A percentile compares a stretch with the other conserved stretches of the same genome.
Conservation (phyloP, 352 stramenopile species). For the Phytophthora pluvialis region DNA sequence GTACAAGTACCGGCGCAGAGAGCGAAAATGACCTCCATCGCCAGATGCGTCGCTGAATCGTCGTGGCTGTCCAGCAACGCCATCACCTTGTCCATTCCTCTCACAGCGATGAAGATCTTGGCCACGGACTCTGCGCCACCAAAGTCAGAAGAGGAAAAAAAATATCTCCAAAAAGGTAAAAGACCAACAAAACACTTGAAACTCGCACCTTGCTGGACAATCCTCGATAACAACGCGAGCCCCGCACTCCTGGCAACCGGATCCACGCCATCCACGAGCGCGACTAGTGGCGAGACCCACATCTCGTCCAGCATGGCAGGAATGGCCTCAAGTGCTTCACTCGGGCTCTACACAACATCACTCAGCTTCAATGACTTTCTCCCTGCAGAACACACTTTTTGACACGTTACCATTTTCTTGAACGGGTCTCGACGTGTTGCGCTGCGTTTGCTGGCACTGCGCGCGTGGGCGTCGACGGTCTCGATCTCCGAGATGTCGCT, state of each 20-base stretch:
- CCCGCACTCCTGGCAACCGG: conserved; percentile 50
- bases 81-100: conserved; percentile 61
- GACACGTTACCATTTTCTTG: conserved; percentile 29
- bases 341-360: conserved; percentile 36
- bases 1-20: conserved; percentile 58
- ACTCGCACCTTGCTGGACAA: conserved; percentile 49
- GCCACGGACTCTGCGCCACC: conserved; percentile 42
- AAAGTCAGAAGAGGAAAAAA: background rate
- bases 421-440: conserved; percentile 25
- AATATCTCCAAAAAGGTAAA: too few relatives aligned
- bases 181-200: background rate
- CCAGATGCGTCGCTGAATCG: conserved; percentile 46
- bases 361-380: background rate
- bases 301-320: conserved; percentile 65
- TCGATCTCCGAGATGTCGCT: conserved; percentile 2
- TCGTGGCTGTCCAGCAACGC: conserved; percentile 39
- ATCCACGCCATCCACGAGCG: conserved; percentile 60
- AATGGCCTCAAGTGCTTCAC: conserved; percentile 56
- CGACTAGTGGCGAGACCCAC: conserved; percentile 71
- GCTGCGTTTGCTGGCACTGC: conserved; percentile 14
- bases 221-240: conserved; percentile 58
- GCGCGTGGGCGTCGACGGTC: background rate
- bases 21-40: conserved; percentile 58
- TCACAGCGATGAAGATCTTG: conserved; percentile 55
- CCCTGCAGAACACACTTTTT: background rate